Evolutionary conservation across 331 rosid genomes (phyloP).

Genomic region (Phaseolus coccineus): DNA sequence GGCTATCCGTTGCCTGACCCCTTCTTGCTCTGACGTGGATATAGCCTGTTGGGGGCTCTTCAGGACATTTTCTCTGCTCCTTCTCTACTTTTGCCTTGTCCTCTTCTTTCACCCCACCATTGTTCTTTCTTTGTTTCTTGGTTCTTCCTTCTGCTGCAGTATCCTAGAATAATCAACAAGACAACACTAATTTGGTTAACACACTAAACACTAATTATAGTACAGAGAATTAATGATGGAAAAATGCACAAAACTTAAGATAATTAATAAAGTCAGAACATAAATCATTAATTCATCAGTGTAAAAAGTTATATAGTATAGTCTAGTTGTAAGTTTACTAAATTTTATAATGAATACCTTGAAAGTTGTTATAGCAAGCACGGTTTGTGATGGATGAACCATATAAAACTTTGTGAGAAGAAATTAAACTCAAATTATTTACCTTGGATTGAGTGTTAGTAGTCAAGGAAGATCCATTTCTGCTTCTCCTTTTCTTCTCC

Average conservation of each 20-base stretch:
- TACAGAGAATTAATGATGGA: background rate
- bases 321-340: background rate
- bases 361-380: too few species aligned
- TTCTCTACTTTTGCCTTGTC: constrained; percentile 48
- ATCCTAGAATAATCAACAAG: constrained; percentile 47
- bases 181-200: constrained; percentile 1
- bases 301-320: background rate
- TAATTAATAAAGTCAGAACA: background rate
- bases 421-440: background rate
- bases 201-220: background rate
- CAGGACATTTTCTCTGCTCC: constrained; percentile 56
- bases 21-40: constrained; percentile 98
- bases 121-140: constrained; percentile 67
- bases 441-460: constrained; percentile 64
- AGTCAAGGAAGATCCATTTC: constrained; percentile 52
- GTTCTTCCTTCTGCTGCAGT: constrained; percentile 41
- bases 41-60: constrained; percentile 78
- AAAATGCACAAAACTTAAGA: background rate
- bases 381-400: too few species aligned
- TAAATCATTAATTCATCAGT: background rate
- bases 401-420: too few species aligned
- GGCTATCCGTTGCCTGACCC: constrained; percentile 99
- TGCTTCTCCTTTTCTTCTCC: constrained; percentile 60
- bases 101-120: constrained; percentile 50
- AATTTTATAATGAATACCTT: too few species aligned